These are phyloP conservation scores for Scheffersomyces illinoinensis DNA, from an alignment of 1,139 yeast species.

Conservation along the genomic window DNA sequence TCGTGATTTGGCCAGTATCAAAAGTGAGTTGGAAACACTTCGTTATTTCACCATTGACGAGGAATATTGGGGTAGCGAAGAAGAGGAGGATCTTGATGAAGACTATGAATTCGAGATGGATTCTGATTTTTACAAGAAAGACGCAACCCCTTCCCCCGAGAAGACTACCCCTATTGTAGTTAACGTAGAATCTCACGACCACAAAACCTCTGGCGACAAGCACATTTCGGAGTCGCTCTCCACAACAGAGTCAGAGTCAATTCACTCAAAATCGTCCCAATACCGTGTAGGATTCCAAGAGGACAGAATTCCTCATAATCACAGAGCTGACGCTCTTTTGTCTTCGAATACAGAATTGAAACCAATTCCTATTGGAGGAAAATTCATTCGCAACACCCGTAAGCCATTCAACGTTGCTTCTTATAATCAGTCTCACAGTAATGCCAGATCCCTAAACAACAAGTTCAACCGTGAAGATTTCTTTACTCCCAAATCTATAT, in stretches of 20 bases:
- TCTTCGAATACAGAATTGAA: conserved; percentile 41
- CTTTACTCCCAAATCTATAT: conserved; percentile 76
- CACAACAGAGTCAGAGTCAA: conserved; percentile 11
- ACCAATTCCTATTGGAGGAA: conserved; percentile 44
- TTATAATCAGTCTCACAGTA: conserved; percentile 35
- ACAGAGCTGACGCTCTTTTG: conserved; percentile 47
- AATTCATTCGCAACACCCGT: conserved; percentile 47
- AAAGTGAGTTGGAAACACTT: conserved; percentile 58
- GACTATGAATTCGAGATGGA: conserved; percentile 20
- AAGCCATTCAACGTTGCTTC: conserved; percentile 68
- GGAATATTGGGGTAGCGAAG: conserved; percentile 54
- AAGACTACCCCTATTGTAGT: conserved; percentile 5
- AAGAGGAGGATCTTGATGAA: conserved; percentile 25
- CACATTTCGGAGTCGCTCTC: conserved; percentile 7
- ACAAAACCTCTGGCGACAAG: conserved; percentile 6
- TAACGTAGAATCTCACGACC: conserved; percentile 18
- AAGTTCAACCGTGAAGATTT: conserved; percentile 66
- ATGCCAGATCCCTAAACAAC: conserved; percentile 27
- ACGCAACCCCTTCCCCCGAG: conserved; percentile 4
- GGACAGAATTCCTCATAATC: conserved; percentile 38
- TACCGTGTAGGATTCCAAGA: conserved; percentile 5
- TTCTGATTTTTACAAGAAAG: conserved; percentile 14
- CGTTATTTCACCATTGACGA: conserved; percentile 83
- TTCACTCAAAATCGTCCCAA: conserved; percentile 6
- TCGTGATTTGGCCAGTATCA: conserved; percentile 65